phyloP scores from a whole-genome alignment of 176 grass and related monocot genomes.

The Carex parvula region DNA sequence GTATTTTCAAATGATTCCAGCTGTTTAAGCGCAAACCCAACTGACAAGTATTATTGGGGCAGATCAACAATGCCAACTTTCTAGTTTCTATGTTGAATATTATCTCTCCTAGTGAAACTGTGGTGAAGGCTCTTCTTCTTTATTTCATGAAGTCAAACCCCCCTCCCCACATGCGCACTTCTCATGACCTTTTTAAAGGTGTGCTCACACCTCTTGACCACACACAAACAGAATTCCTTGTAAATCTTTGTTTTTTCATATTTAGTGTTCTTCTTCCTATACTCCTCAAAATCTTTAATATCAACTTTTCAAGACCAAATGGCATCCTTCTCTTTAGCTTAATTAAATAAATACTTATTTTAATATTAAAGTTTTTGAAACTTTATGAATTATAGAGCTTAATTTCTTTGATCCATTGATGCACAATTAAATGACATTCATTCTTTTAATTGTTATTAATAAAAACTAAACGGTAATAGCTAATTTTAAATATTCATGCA shows the following conservation, averaged over 20 bases:
- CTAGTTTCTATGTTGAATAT: not conserved
- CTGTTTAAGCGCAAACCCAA: not conserved
- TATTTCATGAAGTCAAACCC: not conserved
- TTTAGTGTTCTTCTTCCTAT: not conserved
- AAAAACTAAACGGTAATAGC: no score
- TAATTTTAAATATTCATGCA: no score
- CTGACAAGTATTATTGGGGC: constrained; percentile 1
- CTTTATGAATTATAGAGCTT: no score
- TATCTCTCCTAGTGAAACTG: not conserved
- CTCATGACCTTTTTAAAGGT: not conserved
- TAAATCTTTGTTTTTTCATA: not conserved
- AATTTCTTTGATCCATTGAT: no score
- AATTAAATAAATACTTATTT: no score
- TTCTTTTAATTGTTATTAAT: no score
- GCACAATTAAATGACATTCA: no score
- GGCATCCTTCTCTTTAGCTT: not conserved
- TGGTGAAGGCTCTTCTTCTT: constrained; percentile 7
- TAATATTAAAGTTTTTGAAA: no score
- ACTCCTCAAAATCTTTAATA: not conserved
- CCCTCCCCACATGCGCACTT: not conserved
- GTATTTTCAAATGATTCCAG: constrained; percentile 5
- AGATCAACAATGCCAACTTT: not conserved
- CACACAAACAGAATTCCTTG: not conserved
- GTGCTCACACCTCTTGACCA: not conserved
- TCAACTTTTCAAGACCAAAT: not conserved